A percentile compares a stretch with the other conserved stretches of the same genome.
Evolutionary conservation across 73 alveolate genomes (phyloP).

Genomic region (Loxodes magnus): DNA sequence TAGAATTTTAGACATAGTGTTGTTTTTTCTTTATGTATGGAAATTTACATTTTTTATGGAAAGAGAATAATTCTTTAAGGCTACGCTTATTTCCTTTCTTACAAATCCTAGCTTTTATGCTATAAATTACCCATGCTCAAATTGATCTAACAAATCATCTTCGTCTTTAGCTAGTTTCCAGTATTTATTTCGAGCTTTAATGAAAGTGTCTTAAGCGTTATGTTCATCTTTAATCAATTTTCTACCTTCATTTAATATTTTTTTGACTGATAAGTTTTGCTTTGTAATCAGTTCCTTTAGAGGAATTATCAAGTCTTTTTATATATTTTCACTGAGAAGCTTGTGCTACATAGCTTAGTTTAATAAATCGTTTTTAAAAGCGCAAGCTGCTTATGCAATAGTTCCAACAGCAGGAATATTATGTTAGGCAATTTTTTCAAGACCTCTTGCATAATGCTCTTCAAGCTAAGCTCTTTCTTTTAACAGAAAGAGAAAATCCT

Average conservation of each 20-base stretch:
- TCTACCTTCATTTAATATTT: neutral
- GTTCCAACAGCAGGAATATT: conserved; percentile 1
- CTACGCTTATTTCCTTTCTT: neutral
- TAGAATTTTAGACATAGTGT: neutral
- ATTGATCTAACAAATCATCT: neutral
- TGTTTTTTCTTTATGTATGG: neutral
- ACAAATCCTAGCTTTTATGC: neutral
- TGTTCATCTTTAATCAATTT: neutral
- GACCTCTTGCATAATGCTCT: neutral
- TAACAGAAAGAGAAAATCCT: neutral
- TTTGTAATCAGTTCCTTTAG: neutral
- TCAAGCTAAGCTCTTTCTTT: neutral
- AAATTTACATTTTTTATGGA: neutral
- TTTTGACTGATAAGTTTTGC: neutral
- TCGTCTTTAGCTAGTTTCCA: neutral
- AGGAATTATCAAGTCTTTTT: conserved; percentile 1
- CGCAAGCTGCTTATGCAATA: neutral
- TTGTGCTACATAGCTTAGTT: neutral
- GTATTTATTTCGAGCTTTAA: neutral
- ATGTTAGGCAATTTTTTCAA: neutral
- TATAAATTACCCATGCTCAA: neutral
- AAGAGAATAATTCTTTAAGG: neutral
- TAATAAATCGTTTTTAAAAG: neutral
- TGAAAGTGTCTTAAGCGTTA: neutral
- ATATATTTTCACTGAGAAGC: neutral